These are phyloP conservation scores for Naganishia vaughanmartiniae DNA, from an alignment of 768 basidiomycete genomes.

Conservation along the genomic window DNA sequence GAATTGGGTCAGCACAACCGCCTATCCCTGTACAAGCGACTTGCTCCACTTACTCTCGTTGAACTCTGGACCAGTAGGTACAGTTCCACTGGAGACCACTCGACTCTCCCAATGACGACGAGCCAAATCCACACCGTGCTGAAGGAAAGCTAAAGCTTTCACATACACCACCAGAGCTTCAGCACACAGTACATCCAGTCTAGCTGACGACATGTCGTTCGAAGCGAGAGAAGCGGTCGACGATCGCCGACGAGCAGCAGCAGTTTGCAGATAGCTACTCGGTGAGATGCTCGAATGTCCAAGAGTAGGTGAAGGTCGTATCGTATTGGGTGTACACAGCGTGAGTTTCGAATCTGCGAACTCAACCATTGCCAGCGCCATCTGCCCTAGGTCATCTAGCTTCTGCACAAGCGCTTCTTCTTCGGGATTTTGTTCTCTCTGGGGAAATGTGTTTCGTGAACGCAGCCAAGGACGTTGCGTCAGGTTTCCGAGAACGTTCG, in stretches of 20 bases:
- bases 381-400: slow-evolving; percentile 92
- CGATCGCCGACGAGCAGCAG: slow-evolving; percentile 40
- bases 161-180: slow-evolving; percentile 50
- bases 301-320: slow-evolving; percentile 7
- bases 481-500: slow-evolving; percentile 37
- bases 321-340: slow-evolving; percentile 31
- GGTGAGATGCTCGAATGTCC: slow-evolving; percentile 18
- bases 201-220: slow-evolving; percentile 27
- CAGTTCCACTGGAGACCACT: slow-evolving; percentile 26
- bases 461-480: slow-evolving; percentile 47
- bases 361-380: slow-evolving; percentile 86
- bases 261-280: slow-evolving; percentile 16
- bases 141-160: slow-evolving; percentile 73
- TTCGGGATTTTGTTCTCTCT: slow-evolving; percentile 51
- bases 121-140: slow-evolving; percentile 84
- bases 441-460: slow-evolving; percentile 54
- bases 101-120: slow-evolving; percentile 56
- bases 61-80: slow-evolving; percentile 51
- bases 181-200: slow-evolving; percentile 38
- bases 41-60: slow-evolving; percentile 59
- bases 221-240: slow-evolving; percentile 41
- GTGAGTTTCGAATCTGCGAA: slow-evolving; percentile 84
- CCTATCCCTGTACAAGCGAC: slow-evolving; percentile 28
- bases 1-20: slow-evolving; percentile 20
- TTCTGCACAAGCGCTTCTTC: slow-evolving; percentile 65